Percentiles rank a stretch among this genome's conserved stretches.
These are phyloP conservation scores for Plectosphaerella plurivora DNA, from an alignment of 2,329 filamentous ascomycete species.

Conservation along the genomic window DNA sequence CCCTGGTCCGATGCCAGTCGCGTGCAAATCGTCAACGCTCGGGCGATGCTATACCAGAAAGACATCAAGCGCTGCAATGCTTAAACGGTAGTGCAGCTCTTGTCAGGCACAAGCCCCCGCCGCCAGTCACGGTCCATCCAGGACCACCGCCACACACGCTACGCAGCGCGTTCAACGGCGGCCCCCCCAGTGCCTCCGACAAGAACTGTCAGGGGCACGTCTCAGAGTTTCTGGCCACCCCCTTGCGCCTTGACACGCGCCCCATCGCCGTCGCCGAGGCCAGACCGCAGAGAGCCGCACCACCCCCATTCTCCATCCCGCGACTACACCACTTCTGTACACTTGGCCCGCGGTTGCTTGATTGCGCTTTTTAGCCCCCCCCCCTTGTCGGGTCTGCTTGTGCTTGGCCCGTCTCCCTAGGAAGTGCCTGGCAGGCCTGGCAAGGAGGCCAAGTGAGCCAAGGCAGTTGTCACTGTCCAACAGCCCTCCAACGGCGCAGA, in stretches of 20 bases:
- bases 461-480: too few relatives aligned
- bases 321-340: not conserved
- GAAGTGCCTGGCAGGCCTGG: too few relatives aligned
- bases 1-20: too few relatives aligned
- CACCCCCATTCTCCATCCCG: not conserved
- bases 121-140: not conserved
- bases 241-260: conserved; percentile 4
- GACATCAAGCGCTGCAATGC: too few relatives aligned
- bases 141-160: not conserved
- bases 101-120: not conserved
- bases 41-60: too few relatives aligned
- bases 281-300: not conserved
- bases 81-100: not conserved
- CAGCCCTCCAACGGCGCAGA: too few relatives aligned
- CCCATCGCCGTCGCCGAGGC: not conserved
- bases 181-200: conserved; percentile 15
- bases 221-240: conserved; percentile 15
- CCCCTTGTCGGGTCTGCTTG: too few relatives aligned
- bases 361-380: not conserved
- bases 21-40: too few relatives aligned
- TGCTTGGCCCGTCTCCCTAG: not conserved
- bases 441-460: too few relatives aligned
- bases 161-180: not conserved
- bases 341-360: not conserved
- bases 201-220: conserved; percentile 21